phyloP scores from a whole-genome alignment of 805 yeast genomes.

The Yamadazyma akitaensis region DNA sequence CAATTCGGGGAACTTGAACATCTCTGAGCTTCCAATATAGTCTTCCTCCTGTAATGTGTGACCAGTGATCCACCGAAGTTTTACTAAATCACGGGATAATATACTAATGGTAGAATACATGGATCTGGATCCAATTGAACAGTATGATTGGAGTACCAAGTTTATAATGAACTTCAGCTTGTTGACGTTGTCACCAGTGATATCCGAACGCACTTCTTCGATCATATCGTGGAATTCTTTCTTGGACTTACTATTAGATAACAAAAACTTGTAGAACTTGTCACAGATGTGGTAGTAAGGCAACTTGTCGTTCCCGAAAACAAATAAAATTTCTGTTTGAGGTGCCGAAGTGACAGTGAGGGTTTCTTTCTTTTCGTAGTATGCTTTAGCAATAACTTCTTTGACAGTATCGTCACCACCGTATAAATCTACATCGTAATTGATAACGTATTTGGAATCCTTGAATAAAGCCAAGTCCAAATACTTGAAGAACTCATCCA shows the following conservation, averaged over 20 bases:
- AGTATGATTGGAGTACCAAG: constrained; percentile 64
- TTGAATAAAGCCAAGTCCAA: constrained; percentile 35
- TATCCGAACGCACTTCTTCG: constrained; percentile 24
- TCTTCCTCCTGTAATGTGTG: constrained; percentile 27
- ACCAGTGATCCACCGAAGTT: constrained; percentile 38
- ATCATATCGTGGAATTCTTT: constrained; percentile 33
- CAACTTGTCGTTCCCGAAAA: constrained; percentile 32
- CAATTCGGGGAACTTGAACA: constrained; percentile 27
- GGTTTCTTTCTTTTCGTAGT: constrained; percentile 20
- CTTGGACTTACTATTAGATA: constrained; percentile 39
- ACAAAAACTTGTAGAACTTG: constrained; percentile 39
- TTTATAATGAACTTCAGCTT: constrained; percentile 46
- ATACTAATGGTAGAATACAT: constrained; percentile 50
- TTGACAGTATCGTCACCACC: constrained; percentile 29
- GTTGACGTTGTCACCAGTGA: constrained; percentile 19
- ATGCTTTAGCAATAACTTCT: constrained; percentile 24
- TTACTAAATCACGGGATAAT: constrained; percentile 37
- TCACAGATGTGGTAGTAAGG: constrained; percentile 37
- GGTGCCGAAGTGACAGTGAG: constrained; percentile 8
- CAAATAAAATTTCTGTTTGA: constrained; percentile 24
- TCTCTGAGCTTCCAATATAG: constrained; percentile 23
- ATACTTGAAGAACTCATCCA: constrained; percentile 39
- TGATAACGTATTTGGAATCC: constrained; percentile 25
- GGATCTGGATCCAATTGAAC: constrained; percentile 85
- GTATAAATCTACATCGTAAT: constrained; percentile 35